Evolutionary conservation across 2,329 filamentous ascomycete species (phyloP), one percentile per base, ranked within the genome.

Genomic region (Exophiala dermatitidis): DNA sequence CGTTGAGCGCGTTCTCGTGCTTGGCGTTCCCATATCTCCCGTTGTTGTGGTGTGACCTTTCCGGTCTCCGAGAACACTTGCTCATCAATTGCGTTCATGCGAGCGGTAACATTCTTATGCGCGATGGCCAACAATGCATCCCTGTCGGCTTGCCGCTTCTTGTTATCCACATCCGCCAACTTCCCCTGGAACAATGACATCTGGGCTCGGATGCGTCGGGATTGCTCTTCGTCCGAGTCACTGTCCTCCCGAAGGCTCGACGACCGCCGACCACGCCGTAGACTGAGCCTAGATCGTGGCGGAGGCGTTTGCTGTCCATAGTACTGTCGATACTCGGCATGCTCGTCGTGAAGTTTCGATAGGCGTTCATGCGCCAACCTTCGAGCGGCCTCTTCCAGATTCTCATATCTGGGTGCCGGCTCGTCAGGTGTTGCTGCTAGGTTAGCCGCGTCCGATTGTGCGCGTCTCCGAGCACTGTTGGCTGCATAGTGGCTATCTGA

Each of bases 351-450:
- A 54, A 96, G 81, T 66, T 85, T 91, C 3, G 87, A 81, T 28
- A 96, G 74, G 34, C 90, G 83, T 67, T 94, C 87, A 53, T 90
- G 83, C 0, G 91, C 90, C 50, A 93, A 80, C 64, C 84, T 90
- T 64, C 93, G 89, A 0, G 91, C 91, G 4, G 86, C 85, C 64
- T 95, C 89, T 66, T 96, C 89, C 1, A 96, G 76, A 57, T 82
- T 85, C 58, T 61, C 59, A 44, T 65, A 66, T 41, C 60, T 56
- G 10, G 57, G 54, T 4, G 7, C 3, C n/a, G 53, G 9, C 12
- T 57, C 38, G 28, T 48, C 53, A 4, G 43, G 30, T 6, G 29
- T 8, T 12, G 49, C 46, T 31, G 50, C 44, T 28, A 53, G 34
- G 29, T 55, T 62, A 19, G 62, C 58, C 8, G 57, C 54, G 37